Conservation (phyloP, 805 yeast species). For the Danielia reshetovae region DNA sequence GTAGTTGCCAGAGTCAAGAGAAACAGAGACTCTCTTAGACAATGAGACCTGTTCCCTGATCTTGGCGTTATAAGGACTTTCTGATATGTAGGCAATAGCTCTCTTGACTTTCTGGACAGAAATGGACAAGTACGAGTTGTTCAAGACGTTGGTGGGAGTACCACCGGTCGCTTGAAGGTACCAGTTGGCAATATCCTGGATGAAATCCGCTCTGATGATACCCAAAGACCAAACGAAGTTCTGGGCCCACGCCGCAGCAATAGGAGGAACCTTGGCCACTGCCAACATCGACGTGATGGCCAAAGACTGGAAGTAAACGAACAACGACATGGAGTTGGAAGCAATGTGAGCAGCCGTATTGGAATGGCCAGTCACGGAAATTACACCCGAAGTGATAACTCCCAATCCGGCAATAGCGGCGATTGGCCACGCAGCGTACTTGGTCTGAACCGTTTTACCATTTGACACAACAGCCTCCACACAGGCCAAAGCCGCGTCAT, state of each 20-base stretch:
- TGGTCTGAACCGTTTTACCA: conserved; percentile 91
- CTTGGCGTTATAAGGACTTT: conserved; percentile 11
- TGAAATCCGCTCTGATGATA: conserved; percentile 66
- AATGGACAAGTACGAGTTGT: conserved; percentile 66
- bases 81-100: conserved; percentile 13
- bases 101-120: conserved; percentile 61
- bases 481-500: conserved; percentile 69
- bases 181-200: conserved; percentile 88
- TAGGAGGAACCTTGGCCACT: conserved; percentile 87
- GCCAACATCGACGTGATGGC: conserved; percentile 96
- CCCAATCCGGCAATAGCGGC: conserved; percentile 91
- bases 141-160: conserved; percentile 66
- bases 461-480: conserved; percentile 82
- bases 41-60: conserved; percentile 10
- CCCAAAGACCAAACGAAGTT: conserved; percentile 97
- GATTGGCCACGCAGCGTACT: conserved; percentile 82
- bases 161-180: conserved; percentile 96
- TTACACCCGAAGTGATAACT: conserved; percentile 78
- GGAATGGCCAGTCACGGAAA: conserved; percentile 84
- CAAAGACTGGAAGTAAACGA: conserved; percentile 88
- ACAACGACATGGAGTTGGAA: conserved; percentile 89
- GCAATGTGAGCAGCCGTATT: conserved; percentile 96
- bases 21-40: conserved; percentile 28
- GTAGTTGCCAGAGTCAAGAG: conserved; percentile 44
- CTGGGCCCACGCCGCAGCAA: conserved; percentile 97